phyloP scores from a whole-genome alignment of 108 stramenopile species.

The Cylindrotheca closterium region DNA sequence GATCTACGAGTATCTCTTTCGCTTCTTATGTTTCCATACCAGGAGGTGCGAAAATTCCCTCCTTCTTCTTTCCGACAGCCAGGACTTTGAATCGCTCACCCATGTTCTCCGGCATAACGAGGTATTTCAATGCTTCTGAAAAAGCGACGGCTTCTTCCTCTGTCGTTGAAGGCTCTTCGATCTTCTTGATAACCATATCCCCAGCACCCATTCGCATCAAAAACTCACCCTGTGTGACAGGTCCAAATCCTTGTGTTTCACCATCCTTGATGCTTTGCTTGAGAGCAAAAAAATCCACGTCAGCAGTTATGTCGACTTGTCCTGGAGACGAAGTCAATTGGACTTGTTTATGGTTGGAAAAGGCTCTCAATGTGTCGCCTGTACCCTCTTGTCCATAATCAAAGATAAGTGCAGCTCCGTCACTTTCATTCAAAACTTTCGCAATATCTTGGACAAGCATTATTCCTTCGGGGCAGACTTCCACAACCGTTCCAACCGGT shows the following conservation, averaged over 20 bases:
- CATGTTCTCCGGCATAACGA: conserved; percentile 91
- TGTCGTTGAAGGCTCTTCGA: conserved; percentile 79
- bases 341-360: conserved; percentile 87
- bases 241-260: conserved; percentile 71
- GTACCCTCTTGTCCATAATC: conserved; percentile 95
- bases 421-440: conserved; percentile 52
- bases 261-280: conserved; percentile 55
- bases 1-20: too few relatives aligned
- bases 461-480: conserved; percentile 92
- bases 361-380: conserved; percentile 87
- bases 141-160: conserved; percentile 84
- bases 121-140: conserved; percentile 75
- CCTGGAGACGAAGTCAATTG: conserved; percentile 85
- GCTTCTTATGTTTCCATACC: conserved; percentile 35
- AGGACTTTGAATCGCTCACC: conserved; percentile 85
- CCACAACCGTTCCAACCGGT: conserved; percentile 77
- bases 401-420: conserved; percentile 92
- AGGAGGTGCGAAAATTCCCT: conserved; percentile 41
- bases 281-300: conserved; percentile 95
- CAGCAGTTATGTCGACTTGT: conserved; percentile 92
- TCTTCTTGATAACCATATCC: conserved; percentile 39
- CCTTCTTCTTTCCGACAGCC: conserved; percentile 64
- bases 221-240: conserved; percentile 90
- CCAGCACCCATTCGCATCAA: conserved; percentile 90
- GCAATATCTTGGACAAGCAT: conserved; percentile 88